Base-by-base conservation (phyloP, 192 early-diverging fungal genomes). In the Coemansia sp. region DNA sequence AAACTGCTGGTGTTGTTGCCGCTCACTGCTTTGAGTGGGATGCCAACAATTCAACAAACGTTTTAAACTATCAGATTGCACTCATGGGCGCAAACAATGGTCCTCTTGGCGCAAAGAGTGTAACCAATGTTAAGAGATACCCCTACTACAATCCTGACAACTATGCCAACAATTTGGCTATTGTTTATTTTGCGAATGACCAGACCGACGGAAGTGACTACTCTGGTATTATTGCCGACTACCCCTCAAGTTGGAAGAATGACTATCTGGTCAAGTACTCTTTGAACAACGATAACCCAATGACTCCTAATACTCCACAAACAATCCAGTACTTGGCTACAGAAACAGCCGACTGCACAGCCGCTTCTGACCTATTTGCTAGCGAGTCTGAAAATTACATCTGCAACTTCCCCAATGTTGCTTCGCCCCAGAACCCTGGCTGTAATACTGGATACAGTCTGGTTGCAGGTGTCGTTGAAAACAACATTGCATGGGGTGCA, bases 91-190 rank as follows among this genome's bases (percentile, higher is more conserved):
- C 52, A 9, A 39, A 39, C 3, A 53, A 53, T 34, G 52, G 52
- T 2, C n/a, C 12, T 6, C 8, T 53, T 9, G 21, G 21, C 19
- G n/a, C 27, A 11, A 4, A 14, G 6, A 40, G 14, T 38, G 37
- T 53, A 3, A 13, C 7, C 4, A 6, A 14, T 1, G 21, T 53
- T 19, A 30, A 2, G 6, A 15, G 8, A 9, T 57, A 71, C n/a
- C 57, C 62, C 6, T n/a, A 52, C 5, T 72, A 58, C 42, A 66
- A 72, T 25, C 48, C 59, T 1, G 11, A 42, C 14, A 72, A 53
- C 13, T 57, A 66, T 57, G 69, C 59, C 37, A 72, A 72, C 55
- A 72, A 72, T 42, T 14, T 72, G 48, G 69, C 69, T 10, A 33
- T 72, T 19, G 43, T 72, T 15, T 38, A 30, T 4, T 51, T 64